Evolutionary conservation across 2,329 filamentous ascomycete genomes (phyloP).

Genomic region (Tetracladium maxilliforme): DNA sequence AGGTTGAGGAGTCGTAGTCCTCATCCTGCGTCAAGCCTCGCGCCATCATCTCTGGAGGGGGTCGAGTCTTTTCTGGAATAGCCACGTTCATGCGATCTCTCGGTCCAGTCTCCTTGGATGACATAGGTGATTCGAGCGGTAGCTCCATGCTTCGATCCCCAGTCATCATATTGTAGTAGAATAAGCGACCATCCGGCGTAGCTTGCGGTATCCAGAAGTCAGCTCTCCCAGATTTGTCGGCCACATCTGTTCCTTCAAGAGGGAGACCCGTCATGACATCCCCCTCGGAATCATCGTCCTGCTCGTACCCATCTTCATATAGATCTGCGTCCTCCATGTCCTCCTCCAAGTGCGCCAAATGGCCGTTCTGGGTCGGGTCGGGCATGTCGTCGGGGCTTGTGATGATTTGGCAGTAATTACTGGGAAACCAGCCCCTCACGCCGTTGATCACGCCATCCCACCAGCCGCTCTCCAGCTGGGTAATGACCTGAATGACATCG

Average conservation of each 20-base stretch:
- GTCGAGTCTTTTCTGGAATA: slow-evolving; percentile 79
- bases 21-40: slow-evolving; percentile 70
- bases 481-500: slow-evolving; percentile 96
- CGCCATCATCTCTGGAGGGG: slow-evolving; percentile 83
- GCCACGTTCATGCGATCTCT: slow-evolving; percentile 77
- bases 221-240: slow-evolving; percentile 68
- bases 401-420: slow-evolving; percentile 92
- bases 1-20: slow-evolving; percentile 79
- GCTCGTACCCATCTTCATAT: slow-evolving; percentile 47
- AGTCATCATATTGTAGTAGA: slow-evolving; percentile 97
- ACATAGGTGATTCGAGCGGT: slow-evolving; percentile 78
- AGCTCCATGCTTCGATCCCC: slow-evolving; percentile 91
- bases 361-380: slow-evolving; percentile 45
- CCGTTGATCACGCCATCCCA: slow-evolving; percentile 98
- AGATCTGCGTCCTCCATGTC: slow-evolving; percentile 55
- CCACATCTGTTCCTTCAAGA: slow-evolving; percentile 49
- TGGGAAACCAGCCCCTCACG: slow-evolving; percentile 95
- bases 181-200: slow-evolving; percentile 80
- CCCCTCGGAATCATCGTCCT: slow-evolving; percentile 48
- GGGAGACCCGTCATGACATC: slow-evolving; percentile 44
- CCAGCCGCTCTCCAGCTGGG: slow-evolving; percentile 95
- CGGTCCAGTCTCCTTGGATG: slow-evolving; percentile 68
- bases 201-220: slow-evolving; percentile 99
- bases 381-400: slow-evolving; percentile 59
- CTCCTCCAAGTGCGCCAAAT: slow-evolving; percentile 47